Evolutionary conservation across 2,329 filamentous ascomycete species (phyloP).

Genomic region (Simplicillium aogashimaense): DNA sequence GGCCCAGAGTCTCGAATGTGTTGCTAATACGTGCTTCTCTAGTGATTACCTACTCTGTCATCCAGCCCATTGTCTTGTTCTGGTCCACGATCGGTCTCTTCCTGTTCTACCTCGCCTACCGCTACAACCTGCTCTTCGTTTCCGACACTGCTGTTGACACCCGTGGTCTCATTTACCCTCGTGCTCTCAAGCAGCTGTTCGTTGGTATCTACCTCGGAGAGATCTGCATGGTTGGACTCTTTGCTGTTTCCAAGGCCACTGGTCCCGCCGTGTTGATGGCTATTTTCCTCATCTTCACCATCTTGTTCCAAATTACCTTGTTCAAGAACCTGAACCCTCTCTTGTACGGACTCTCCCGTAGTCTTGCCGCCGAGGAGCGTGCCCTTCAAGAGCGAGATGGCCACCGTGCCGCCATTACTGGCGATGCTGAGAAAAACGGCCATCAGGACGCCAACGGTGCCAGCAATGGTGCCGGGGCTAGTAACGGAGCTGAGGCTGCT

Average conservation of each 20-base stretch:
- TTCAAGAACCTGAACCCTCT: slow-evolving; percentile 62
- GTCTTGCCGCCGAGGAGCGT: slow-evolving; percentile 33
- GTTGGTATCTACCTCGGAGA: slow-evolving; percentile 73
- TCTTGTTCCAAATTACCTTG: slow-evolving; percentile 67
- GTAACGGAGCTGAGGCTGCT: slow-evolving; percentile 7
- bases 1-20: background rate
- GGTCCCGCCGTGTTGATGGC: slow-evolving; percentile 69
- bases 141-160: slow-evolving; percentile 74
- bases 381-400: slow-evolving; percentile 17
- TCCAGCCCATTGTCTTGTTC: slow-evolving; percentile 71
- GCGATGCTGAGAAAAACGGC: slow-evolving; percentile 12
- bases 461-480: slow-evolving; percentile 17
- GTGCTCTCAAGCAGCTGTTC: slow-evolving; percentile 78
- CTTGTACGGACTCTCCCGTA: slow-evolving; percentile 61
- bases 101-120: slow-evolving; percentile 75
- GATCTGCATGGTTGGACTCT: slow-evolving; percentile 72
- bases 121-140: slow-evolving; percentile 80
- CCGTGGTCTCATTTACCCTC: slow-evolving; percentile 78
- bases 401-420: slow-evolving; percentile 16
- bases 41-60: slow-evolving; percentile 66
- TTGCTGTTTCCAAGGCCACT: slow-evolving; percentile 55
- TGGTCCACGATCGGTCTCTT: slow-evolving; percentile 70
- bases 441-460: slow-evolving; percentile 11
- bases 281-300: slow-evolving; percentile 63
- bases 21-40: slow-evolving; percentile 10